Evolutionary conservation across 1,284 basidiomycete genomes (phyloP), one percentile per base, ranked within the genome.

Genomic region (Ganoderma lingzhi): DNA sequence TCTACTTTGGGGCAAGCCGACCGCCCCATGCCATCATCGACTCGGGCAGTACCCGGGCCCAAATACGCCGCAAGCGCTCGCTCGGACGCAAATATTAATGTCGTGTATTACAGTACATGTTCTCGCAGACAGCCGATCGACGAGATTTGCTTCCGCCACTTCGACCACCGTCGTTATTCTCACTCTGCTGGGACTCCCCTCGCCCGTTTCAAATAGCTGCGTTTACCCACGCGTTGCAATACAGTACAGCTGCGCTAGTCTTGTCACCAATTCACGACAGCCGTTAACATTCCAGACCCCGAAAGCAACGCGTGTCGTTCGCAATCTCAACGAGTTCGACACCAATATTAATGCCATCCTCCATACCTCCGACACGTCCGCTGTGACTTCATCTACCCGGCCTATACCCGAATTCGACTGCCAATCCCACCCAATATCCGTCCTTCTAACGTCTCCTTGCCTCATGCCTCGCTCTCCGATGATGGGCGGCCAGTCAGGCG

Each of bases 141-240:
- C 55, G 56, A 63, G 66, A 71, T 71, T 66, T 69, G 64, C 71
- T 60, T 63, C 67, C 67, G 65, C 58, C 48, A 55, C 51, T 39
- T 35, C 51, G 42, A 58, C 69, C 67, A 39, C 19, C 32, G 17
- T 39, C 35, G 9, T 39, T 59, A 59, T n/a, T 48, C 45, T 48
- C 45, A 23, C 19, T n/a, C n/a, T 45, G 19, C 17, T 48, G 6
- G 6, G 45, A 23, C 19, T 48, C 45, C 19, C 8, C 32, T 9
- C 15, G 1, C 5, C 65, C 67, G 65, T 65, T 45, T 23, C 55
- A 62, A 69, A 64, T 69, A 60, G 65, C 65, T 28, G 10, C 48
- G 60, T 73, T 70, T 67, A 56, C 60, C 42, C 71, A 70, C 64
- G 55, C 53, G 48, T 51, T 28, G 23, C 23, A 51, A 51, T 28